Conservation (phyloP, 768 basidiomycete species). For the Pisolithus albus region DNA sequence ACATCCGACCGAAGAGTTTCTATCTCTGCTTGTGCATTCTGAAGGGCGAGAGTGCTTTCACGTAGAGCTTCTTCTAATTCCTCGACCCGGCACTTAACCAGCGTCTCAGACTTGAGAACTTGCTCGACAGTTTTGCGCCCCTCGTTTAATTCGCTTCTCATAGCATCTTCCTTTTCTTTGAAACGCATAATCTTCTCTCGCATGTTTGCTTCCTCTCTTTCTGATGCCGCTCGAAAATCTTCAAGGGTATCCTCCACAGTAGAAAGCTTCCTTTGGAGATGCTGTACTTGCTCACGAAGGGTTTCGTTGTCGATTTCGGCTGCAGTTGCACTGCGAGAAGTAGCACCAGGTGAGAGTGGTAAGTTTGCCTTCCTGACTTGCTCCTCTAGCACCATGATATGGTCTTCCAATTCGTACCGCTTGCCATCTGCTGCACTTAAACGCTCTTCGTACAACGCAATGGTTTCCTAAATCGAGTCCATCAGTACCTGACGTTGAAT, state of each 20-base stretch:
- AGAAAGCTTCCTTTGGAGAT: slow-evolving; percentile 72
- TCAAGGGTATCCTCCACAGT: slow-evolving; percentile 81
- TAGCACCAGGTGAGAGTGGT: slow-evolving; percentile 29
- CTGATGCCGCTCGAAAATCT: slow-evolving; percentile 61
- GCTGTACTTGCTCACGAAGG: slow-evolving; percentile 81
- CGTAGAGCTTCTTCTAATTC: slow-evolving; percentile 88
- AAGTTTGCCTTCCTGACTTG: slow-evolving; percentile 29
- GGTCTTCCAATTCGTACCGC: slow-evolving; percentile 73
- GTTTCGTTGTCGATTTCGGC: slow-evolving; percentile 93
- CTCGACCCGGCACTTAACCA: slow-evolving; percentile 58
- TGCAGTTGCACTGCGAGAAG: slow-evolving; percentile 46
- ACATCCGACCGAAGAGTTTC: slow-evolving; percentile 71
- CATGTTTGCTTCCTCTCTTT: slow-evolving; percentile 62
- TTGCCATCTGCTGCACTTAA: slow-evolving; percentile 62
- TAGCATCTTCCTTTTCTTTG: slow-evolving; percentile 65
- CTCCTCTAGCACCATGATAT: slow-evolving; percentile 52
- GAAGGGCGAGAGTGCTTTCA: slow-evolving; percentile 81
- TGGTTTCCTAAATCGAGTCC: slow-evolving; percentile 63
- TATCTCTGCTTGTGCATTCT: slow-evolving; percentile 86
- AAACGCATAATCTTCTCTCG: slow-evolving; percentile 59
- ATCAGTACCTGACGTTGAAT: neutral
- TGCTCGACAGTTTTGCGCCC: slow-evolving; percentile 61
- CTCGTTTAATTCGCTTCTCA: slow-evolving; percentile 65
- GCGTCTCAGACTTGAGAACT: slow-evolving; percentile 52
- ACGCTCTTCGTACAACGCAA: slow-evolving; percentile 89